phyloP scores from a whole-genome alignment of 2,329 filamentous ascomycete species.

The Alternaria sp. region DNA sequence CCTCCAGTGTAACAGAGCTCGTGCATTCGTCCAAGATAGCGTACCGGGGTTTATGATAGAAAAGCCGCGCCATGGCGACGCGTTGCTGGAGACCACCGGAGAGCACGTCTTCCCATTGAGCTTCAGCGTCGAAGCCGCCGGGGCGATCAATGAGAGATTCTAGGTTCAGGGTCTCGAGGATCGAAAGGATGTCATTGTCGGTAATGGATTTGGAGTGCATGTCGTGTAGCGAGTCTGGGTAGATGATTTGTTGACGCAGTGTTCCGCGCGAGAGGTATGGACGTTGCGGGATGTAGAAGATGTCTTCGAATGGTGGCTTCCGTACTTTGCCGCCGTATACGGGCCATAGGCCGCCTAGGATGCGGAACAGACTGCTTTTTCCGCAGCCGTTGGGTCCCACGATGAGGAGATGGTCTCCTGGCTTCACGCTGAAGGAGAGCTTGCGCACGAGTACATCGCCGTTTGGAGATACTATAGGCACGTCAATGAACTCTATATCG shows the following conservation, averaged over 20 bases:
- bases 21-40: slow-evolving; percentile 98
- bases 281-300: slow-evolving; percentile 97
- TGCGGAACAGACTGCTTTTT: slow-evolving; percentile 94
- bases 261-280: slow-evolving; percentile 91
- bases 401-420: slow-evolving; percentile 89
- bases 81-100: slow-evolving; percentile 93
- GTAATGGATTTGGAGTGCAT: slow-evolving; percentile 86
- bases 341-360: slow-evolving; percentile 94
- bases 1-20: slow-evolving; percentile 90
- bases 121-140: slow-evolving; percentile 88
- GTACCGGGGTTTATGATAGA: slow-evolving; percentile 91
- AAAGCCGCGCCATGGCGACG: slow-evolving; percentile 93
- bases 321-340: slow-evolving; percentile 94
- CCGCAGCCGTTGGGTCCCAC: slow-evolving; percentile 97
- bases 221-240: slow-evolving; percentile 85
- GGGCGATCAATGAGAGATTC: slow-evolving; percentile 81
- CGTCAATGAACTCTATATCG: slow-evolving; percentile 83
- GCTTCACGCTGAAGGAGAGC: slow-evolving; percentile 84
- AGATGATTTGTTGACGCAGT: slow-evolving; percentile 95
- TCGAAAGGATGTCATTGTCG: slow-evolving; percentile 77
- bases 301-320: slow-evolving; percentile 89
- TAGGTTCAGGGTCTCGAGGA: slow-evolving; percentile 81
- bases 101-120: slow-evolving; percentile 94
- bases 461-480: slow-evolving; percentile 96
- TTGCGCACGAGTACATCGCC: slow-evolving; percentile 88